A percentile compares a stretch with the other conserved stretches of the same genome.
phyloP scores from a whole-genome alignment of 768 basidiomycete species.

The Chalciporus piperatus region DNA sequence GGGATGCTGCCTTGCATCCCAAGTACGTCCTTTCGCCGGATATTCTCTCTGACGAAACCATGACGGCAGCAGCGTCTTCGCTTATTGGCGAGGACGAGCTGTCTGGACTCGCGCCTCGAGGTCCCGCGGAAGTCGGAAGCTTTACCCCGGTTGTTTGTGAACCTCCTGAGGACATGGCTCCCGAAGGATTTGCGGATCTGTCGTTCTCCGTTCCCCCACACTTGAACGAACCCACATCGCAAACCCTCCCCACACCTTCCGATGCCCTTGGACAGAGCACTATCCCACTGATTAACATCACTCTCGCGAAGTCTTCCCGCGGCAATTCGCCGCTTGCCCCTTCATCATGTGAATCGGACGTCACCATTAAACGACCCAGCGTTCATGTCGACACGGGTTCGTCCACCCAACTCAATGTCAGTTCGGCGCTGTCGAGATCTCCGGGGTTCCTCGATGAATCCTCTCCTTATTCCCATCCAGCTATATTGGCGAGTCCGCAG shows the following conservation, averaged over 20 bases:
- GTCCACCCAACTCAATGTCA: conserved; percentile 19
- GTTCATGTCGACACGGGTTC: conserved; percentile 29
- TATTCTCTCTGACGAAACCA: conserved; percentile 9
- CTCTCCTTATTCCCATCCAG: conserved; percentile 21
- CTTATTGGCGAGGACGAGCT: conserved; percentile 8
- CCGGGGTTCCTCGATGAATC: conserved; percentile 19
- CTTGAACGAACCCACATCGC: conserved; percentile 9
- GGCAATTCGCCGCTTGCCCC: conserved; percentile 26
- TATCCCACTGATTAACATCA: conserved; percentile 31
- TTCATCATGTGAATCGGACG: conserved; percentile 27
- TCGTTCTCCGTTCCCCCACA: conserved; percentile 13
- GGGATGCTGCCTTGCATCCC: conserved; percentile 18
- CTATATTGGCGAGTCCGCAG: conserved; percentile 20
- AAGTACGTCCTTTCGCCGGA: conserved; percentile 16
- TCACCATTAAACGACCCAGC: conserved; percentile 25
- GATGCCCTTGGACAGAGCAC: conserved; percentile 14
- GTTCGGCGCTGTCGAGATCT: conserved; percentile 10
- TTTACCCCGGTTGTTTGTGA: conserved; percentile 29
- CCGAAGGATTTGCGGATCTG: conserved; percentile 16
- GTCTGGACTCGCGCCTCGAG: conserved; percentile 12
- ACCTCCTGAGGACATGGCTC: conserved; percentile 27
- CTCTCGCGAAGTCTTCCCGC: conserved; percentile 28
- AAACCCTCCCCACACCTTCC: conserved; percentile 9
- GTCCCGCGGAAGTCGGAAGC: conserved; percentile 24
- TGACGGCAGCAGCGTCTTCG: conserved; percentile 16